A percentile compares a stretch with the other conserved stretches of the same genome.
phyloP scores from a whole-genome alignment of 495 filamentous ascomycete species.

The Haplographium delicatum region DNA sequence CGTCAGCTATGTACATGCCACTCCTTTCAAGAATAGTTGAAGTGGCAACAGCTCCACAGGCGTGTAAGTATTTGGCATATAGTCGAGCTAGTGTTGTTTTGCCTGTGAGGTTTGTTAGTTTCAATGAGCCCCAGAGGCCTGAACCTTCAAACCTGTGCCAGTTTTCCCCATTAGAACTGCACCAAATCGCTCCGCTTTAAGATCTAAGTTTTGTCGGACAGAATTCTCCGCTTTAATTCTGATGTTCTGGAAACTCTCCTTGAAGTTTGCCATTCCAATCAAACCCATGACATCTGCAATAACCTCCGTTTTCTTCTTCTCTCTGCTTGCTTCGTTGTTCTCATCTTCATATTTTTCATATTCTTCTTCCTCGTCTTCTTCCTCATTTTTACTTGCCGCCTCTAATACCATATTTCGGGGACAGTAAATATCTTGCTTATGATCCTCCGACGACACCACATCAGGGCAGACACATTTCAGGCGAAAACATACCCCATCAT shows the following conservation, averaged over 20 bases:
- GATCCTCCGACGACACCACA: background rate
- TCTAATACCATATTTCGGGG: conserved; percentile 1
- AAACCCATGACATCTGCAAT: conserved; percentile 53
- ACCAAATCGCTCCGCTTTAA: conserved; percentile 49
- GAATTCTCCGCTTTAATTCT: conserved; percentile 50
- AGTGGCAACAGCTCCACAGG: conserved; percentile 43
- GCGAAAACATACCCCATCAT: background rate
- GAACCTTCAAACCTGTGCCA: conserved; percentile 46
- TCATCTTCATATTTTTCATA: conserved; percentile 36
- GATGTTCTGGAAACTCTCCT: conserved; percentile 48
- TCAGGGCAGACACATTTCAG: background rate
- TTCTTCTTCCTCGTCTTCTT: background rate
- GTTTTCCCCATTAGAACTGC: conserved; percentile 57
- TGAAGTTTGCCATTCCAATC: conserved; percentile 59
- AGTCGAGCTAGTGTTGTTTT: conserved; percentile 64
- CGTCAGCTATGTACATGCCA: conserved; percentile 48
- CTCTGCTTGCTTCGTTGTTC: conserved; percentile 8
- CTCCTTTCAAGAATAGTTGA: conserved; percentile 46
- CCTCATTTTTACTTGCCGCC: background rate
- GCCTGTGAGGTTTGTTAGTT: conserved; percentile 31
- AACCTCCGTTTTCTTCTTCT: conserved; percentile 36
- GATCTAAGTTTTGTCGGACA: conserved; percentile 38
- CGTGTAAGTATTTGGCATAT: conserved; percentile 52
- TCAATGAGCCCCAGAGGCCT: background rate
- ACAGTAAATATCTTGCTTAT: conserved; percentile 1